Percentiles rank a stretch among this genome's conserved stretches.
phyloP scores from a whole-genome alignment of 2,329 filamentous ascomycete species.

The Lachnellula arida region DNA sequence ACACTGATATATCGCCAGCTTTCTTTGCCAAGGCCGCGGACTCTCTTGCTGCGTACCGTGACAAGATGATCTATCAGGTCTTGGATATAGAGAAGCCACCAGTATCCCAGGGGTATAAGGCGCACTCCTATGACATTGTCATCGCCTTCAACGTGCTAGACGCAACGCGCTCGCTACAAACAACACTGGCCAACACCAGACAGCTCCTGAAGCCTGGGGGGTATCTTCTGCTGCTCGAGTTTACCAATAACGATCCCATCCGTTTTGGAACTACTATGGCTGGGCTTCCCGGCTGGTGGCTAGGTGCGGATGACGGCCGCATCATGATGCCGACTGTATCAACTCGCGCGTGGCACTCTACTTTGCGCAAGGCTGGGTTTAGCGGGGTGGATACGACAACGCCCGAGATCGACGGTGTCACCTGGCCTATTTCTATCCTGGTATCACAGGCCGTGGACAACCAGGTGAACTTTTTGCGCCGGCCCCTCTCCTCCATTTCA shows the following conservation, averaged over 20 bases:
- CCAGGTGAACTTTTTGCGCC: slow-evolving; percentile 26
- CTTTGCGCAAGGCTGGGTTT: slow-evolving; percentile 23
- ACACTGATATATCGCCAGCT: slow-evolving; percentile 40
- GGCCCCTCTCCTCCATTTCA: slow-evolving; percentile 19
- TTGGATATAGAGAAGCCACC: slow-evolving; percentile 22
- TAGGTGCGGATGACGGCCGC: slow-evolving; percentile 27
- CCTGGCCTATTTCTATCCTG: slow-evolving; percentile 23
- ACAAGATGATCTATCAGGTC: slow-evolving; percentile 25
- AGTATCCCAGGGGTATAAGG: slow-evolving; percentile 15
- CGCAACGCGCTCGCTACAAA: slow-evolving; percentile 19
- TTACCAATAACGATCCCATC: slow-evolving; percentile 22
- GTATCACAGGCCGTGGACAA: slow-evolving; percentile 32
- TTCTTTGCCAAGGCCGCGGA: slow-evolving; percentile 37
- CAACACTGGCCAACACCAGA: slow-evolving; percentile 26
- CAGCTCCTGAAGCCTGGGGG: slow-evolving; percentile 31
- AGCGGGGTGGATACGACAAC: slow-evolving; percentile 24
- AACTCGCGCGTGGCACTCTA: slow-evolving; percentile 17
- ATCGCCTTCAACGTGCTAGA: slow-evolving; percentile 23
- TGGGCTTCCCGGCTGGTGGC: slow-evolving; percentile 32
- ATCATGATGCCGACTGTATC: slow-evolving; percentile 3
- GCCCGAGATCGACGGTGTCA: background rate
- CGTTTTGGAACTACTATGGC: slow-evolving; percentile 28
- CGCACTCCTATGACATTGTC: slow-evolving; percentile 17
- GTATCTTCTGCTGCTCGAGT: slow-evolving; percentile 27
- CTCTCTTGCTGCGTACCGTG: slow-evolving; percentile 21